Conservation (phyloP, 169 alveolate species). For the Toxoplasma gondii region DNA sequence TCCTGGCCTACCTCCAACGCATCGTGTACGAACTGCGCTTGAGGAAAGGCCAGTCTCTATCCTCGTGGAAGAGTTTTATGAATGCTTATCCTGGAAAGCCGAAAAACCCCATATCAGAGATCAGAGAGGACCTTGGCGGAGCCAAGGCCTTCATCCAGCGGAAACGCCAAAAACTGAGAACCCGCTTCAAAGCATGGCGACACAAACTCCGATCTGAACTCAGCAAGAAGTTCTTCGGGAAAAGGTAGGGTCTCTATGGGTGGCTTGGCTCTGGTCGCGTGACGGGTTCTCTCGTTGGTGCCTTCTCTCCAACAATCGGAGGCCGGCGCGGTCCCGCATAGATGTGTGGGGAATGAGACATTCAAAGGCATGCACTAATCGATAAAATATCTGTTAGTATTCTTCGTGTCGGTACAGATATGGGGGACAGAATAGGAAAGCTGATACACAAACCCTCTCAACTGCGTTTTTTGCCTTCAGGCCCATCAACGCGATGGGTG, state of each 20-base stretch:
- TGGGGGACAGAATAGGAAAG: too few relatives aligned
- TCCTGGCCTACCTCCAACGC: background rate
- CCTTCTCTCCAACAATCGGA: too few relatives aligned
- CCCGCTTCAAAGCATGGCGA: background rate
- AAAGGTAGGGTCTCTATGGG: background rate
- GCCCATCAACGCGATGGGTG: background rate
- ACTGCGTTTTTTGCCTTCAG: conserved; percentile 19
- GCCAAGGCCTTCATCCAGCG: background rate
- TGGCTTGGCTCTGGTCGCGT: too few relatives aligned
- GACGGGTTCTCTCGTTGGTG: too few relatives aligned
- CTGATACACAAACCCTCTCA: too few relatives aligned
- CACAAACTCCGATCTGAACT: background rate
- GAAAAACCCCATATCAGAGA: background rate
- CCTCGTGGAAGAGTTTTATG: background rate
- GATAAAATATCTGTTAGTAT: background rate
- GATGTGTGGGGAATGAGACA: too few relatives aligned
- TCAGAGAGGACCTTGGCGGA: background rate
- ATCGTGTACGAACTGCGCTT: background rate
- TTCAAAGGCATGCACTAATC: too few relatives aligned
- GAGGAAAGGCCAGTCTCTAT: background rate
- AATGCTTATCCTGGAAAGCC: background rate
- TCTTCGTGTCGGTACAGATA: too few relatives aligned
- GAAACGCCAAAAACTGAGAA: background rate
- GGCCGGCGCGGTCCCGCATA: too few relatives aligned
- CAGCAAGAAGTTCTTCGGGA: conserved; percentile 8